Conservation (phyloP, 179 eudicot genomes). For the Gypsophila paniculata region DNA sequence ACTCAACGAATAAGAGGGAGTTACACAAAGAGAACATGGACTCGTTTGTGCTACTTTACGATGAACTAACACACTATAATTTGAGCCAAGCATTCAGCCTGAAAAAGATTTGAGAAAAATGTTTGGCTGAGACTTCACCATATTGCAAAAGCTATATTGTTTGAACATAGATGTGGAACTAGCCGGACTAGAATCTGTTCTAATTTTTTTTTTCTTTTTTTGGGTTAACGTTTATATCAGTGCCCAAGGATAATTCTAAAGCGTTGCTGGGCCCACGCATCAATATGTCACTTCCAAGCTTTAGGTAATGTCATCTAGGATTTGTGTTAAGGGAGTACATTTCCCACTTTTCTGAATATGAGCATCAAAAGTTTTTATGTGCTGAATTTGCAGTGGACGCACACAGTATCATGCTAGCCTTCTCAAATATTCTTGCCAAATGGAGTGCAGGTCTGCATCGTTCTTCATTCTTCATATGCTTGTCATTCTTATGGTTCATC, state of each 20-base stretch:
- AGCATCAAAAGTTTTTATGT: conserved; percentile 20
- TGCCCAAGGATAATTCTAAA: conserved; percentile 33
- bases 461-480: neutral
- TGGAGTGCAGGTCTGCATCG: conserved; percentile 68
- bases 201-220: conserved; percentile 2
- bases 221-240: conserved; percentile 27
- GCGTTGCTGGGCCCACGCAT: conserved; percentile 63
- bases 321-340: neutral
- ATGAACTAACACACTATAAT: too few relatives aligned
- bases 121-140: too few relatives aligned
- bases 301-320: conserved; percentile 44
- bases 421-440: conserved; percentile 75
- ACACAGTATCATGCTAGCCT: conserved; percentile 59
- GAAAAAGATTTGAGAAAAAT: too few relatives aligned
- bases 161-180: too few relatives aligned
- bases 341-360: neutral
- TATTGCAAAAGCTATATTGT: too few relatives aligned
- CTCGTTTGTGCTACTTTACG: too few relatives aligned
- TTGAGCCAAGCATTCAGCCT: too few relatives aligned
- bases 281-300: conserved; percentile 89
- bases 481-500: conserved; percentile 1
- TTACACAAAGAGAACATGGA: too few relatives aligned
- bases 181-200: too few relatives aligned
- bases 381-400: conserved; percentile 61
- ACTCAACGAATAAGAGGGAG: too few relatives aligned